phyloP scores from a whole-genome alignment of 2,329 filamentous ascomycete species.

The Venturia carpophila region DNA sequence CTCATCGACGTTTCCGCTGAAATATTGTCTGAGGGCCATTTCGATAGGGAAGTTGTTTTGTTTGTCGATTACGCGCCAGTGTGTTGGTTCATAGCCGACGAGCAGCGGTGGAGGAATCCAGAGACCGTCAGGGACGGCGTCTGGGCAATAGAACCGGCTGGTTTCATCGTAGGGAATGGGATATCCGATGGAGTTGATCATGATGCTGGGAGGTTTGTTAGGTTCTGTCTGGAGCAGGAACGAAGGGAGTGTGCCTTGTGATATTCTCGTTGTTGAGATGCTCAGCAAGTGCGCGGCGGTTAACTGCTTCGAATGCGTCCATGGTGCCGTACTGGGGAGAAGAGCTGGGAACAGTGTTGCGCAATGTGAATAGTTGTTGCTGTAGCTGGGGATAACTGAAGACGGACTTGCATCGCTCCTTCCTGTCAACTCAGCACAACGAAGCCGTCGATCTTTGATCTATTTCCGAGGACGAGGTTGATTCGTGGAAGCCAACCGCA shows the following conservation, averaged over 20 bases:
- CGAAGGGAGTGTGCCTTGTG: background rate
- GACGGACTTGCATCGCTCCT: background rate
- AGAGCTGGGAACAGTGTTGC: background rate
- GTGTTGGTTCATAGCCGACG: background rate
- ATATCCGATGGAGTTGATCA: background rate
- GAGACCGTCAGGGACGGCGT: background rate
- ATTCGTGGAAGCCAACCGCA: too few relatives aligned
- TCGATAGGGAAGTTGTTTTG: background rate
- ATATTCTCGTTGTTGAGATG: background rate
- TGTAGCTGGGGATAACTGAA: too few relatives aligned
- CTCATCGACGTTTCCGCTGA: background rate
- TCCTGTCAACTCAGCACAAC: too few relatives aligned
- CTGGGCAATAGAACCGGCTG: background rate
- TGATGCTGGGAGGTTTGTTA: background rate
- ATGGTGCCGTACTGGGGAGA: background rate
- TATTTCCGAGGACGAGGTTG: too few relatives aligned
- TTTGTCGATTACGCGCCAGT: background rate
- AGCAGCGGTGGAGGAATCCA: background rate
- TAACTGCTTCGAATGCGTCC: background rate
- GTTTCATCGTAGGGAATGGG: background rate
- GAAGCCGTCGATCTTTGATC: too few relatives aligned
- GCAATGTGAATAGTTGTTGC: too few relatives aligned
- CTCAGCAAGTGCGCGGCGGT: background rate
- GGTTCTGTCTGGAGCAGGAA: background rate
- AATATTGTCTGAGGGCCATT: background rate